These are phyloP conservation scores for Psilocybe cyanescens DNA, from an alignment of 768 basidiomycete genomes.

Conservation along the genomic window DNA sequence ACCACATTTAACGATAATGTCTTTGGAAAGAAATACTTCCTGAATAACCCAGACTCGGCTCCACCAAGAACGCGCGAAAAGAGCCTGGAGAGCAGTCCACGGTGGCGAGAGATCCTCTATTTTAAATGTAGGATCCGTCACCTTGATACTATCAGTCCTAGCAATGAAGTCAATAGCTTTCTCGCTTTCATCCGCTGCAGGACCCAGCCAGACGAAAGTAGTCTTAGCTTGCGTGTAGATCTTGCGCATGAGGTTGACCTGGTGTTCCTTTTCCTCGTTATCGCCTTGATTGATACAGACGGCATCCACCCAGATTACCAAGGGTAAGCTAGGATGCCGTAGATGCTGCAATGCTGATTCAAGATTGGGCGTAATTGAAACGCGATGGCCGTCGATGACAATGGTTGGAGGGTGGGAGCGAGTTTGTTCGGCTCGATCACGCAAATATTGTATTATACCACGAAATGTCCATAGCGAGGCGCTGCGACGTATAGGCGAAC, in stretches of 20 bases:
- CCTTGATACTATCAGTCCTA: background rate
- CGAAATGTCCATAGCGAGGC: background rate
- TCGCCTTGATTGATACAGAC: slow-evolving; percentile 17
- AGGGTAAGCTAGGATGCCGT: background rate
- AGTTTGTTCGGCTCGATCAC: background rate
- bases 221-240: slow-evolving; percentile 11
- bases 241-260: slow-evolving; percentile 11
- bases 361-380: slow-evolving; percentile 6
- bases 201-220: slow-evolving; percentile 15
- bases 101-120: background rate
- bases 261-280: slow-evolving; percentile 4
- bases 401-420: background rate
- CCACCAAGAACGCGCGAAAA: slow-evolving; percentile 14
- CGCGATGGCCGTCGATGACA: background rate
- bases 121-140: background rate
- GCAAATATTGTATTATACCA: background rate
- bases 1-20: slow-evolving; percentile 5
- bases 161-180: slow-evolving; percentile 3
- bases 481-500: slow-evolving; percentile 1
- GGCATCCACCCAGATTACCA: slow-evolving; percentile 13
- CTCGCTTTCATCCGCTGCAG: slow-evolving; percentile 3
- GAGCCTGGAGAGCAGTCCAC: background rate
- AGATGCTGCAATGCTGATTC: slow-evolving; percentile 7
- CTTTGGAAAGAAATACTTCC: slow-evolving; percentile 9
- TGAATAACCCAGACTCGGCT: slow-evolving; percentile 15